phyloP scores from a whole-genome alignment of 345 rosid species.

The Populus davidiana region DNA sequence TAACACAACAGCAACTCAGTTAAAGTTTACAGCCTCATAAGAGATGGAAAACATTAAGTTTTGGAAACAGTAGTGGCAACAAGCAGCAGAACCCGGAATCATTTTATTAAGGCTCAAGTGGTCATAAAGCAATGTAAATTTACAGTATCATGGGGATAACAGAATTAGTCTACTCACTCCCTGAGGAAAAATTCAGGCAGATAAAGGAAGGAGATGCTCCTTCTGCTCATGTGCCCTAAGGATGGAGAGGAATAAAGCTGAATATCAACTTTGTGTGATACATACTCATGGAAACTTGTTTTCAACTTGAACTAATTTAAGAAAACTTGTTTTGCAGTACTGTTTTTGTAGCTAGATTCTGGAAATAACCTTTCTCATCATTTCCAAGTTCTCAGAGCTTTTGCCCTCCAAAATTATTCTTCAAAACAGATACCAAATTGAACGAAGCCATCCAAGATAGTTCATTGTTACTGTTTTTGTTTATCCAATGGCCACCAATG shows the following conservation, averaged over 20 bases:
- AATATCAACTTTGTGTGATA: background rate
- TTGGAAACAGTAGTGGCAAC: background rate
- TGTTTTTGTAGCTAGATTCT: background rate
- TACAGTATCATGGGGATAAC: background rate
- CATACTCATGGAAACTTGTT: background rate
- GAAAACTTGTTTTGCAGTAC: background rate
- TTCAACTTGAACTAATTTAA: background rate
- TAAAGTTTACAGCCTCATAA: background rate
- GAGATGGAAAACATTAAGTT: background rate
- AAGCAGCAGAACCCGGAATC: background rate
- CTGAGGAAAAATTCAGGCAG: background rate
- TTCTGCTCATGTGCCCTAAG: background rate
- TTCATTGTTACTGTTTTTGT: background rate
- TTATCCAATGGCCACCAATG: background rate
- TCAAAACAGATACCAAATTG: background rate
- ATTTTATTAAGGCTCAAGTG: background rate
- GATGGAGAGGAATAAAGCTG: background rate
- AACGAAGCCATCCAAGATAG: background rate
- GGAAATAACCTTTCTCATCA: background rate
- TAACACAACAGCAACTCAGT: background rate
- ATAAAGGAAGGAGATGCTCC: background rate
- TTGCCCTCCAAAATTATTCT: background rate
- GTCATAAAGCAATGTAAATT: too few species aligned
- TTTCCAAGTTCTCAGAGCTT: background rate
- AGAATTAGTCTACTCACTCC: background rate